phyloP scores from a whole-genome alignment of 1,284 basidiomycete genomes.

The Pyrrhoderma lamaoense region DNA sequence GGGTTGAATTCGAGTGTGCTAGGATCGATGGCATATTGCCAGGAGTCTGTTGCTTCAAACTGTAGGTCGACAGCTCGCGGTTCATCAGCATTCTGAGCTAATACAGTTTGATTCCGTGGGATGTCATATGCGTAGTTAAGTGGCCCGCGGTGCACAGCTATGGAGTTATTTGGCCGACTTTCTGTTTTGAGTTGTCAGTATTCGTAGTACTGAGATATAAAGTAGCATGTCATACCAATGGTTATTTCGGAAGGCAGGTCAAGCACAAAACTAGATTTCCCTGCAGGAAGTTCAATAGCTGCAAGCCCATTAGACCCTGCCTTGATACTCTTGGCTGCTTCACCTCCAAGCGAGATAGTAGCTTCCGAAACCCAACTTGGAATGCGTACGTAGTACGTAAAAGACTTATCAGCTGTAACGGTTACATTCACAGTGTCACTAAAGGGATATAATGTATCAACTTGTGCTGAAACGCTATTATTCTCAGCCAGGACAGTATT shows the following conservation, averaged over 20 bases:
- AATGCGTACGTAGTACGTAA: conserved; percentile 49
- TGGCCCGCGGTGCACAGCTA: conserved; percentile 50
- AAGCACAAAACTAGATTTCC: conserved; percentile 39
- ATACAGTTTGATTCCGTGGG: conserved; percentile 34
- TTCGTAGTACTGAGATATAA: background rate
- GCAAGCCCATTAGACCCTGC: conserved; percentile 42
- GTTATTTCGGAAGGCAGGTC: conserved; percentile 43
- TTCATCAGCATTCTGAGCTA: conserved; percentile 38
- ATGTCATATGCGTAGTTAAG: conserved; percentile 52
- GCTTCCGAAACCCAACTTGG: conserved; percentile 47
- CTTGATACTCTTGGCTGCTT: conserved; percentile 27
- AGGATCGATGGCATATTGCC: conserved; percentile 54
- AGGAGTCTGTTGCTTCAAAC: conserved; percentile 40
- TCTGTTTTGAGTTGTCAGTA: conserved; percentile 28
- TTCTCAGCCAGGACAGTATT: conserved; percentile 38
- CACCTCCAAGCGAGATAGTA: conserved; percentile 43
- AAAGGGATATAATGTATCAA: conserved; percentile 54
- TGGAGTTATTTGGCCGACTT: conserved; percentile 42
- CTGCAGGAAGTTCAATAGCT: conserved; percentile 35
- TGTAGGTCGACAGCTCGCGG: conserved; percentile 45
- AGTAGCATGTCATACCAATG: conserved; percentile 29
- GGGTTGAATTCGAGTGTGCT: conserved; percentile 41
- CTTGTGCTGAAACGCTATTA: conserved; percentile 41
- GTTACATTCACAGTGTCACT: conserved; percentile 44
- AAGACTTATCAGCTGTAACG: conserved; percentile 39